phyloP scores from a whole-genome alignment of 2,329 filamentous ascomycete species.

The Lithohypha guttulata region DNA sequence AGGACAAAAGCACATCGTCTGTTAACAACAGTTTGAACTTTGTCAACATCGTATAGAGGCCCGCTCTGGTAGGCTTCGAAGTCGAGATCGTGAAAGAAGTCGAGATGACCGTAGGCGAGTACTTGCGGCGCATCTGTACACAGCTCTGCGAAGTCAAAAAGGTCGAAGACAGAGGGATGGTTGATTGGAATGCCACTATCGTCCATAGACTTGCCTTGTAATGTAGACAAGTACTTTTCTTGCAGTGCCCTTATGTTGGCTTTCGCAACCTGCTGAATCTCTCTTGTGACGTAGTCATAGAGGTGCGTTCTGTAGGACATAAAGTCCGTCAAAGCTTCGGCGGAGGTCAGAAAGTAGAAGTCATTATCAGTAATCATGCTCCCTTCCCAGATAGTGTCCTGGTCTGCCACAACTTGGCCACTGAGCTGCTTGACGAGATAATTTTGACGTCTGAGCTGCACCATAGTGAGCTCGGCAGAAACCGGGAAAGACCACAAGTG shows the following conservation, averaged over 20 bases:
- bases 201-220: slow-evolving; percentile 63
- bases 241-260: slow-evolving; percentile 60
- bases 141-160: slow-evolving; percentile 80
- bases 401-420: slow-evolving; percentile 58
- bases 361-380: slow-evolving; percentile 47
- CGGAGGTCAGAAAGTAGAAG: slow-evolving; percentile 60
- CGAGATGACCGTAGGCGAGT: slow-evolving; percentile 42
- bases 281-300: slow-evolving; percentile 74
- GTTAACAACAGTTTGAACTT: slow-evolving; percentile 41
- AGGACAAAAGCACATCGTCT: slow-evolving; percentile 44
- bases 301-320: slow-evolving; percentile 65
- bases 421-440: slow-evolving; percentile 69
- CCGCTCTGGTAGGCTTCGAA: slow-evolving; percentile 53
- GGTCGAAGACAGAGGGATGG: slow-evolving; percentile 73
- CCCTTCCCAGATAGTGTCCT: slow-evolving; percentile 64
- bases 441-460: slow-evolving; percentile 68
- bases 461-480: slow-evolving; percentile 62
- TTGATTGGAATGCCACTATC: slow-evolving; percentile 55
- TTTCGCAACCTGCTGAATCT: slow-evolving; percentile 67
- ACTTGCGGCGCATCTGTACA: slow-evolving; percentile 35
- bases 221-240: slow-evolving; percentile 51
- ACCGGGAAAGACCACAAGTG: slow-evolving; percentile 75
- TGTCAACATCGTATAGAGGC: slow-evolving; percentile 55
- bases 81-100: slow-evolving; percentile 56
- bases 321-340: slow-evolving; percentile 63